These are phyloP conservation scores for Brasilioporus rufonigricans DNA, from an alignment of 768 basidiomycete species.

Conservation along the genomic window DNA sequence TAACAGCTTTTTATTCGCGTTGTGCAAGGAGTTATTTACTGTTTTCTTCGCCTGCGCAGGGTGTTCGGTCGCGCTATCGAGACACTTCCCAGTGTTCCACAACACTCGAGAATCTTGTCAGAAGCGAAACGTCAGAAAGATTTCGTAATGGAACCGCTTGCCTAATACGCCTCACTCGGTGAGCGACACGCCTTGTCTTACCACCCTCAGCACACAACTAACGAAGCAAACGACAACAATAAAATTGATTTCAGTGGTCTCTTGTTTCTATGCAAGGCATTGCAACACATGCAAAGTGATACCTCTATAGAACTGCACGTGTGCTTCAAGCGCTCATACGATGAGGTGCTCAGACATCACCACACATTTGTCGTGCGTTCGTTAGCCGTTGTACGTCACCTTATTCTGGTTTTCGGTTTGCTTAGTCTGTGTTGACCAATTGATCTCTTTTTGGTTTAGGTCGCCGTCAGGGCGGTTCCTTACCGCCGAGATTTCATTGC, in stretches of 20 bases:
- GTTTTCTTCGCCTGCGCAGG: conserved; percentile 39
- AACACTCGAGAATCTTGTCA: conserved; percentile 63
- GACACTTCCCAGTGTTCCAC: conserved; percentile 40
- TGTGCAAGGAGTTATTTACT: conserved; percentile 9
- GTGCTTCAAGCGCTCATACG: conserved; percentile 72
- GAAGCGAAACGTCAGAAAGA: conserved; percentile 43
- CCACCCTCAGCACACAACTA: not conserved
- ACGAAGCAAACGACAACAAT: conserved; percentile 8
- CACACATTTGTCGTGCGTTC: conserved; percentile 67
- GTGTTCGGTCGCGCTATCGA: conserved; percentile 58
- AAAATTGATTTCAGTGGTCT: conserved; percentile 48
- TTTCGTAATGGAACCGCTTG: conserved; percentile 55
- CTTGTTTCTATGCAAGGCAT: conserved; percentile 62
- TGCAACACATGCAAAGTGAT: conserved; percentile 63
- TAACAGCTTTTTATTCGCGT: conserved; percentile 10
- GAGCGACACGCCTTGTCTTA: conserved; percentile 24
- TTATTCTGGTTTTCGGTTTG: not conserved
- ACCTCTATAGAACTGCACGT: conserved; percentile 51
- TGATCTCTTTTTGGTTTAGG: conserved; percentile 29
- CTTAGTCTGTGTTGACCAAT: not conserved
- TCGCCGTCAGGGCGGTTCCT: conserved; percentile 62
- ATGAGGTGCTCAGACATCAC: conserved; percentile 63
- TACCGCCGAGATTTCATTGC: conserved; percentile 61
- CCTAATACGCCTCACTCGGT: conserved; percentile 67
- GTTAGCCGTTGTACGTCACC: conserved; percentile 30